Conservation (phyloP, 768 basidiomycete species). For the Mycena venus region DNA sequence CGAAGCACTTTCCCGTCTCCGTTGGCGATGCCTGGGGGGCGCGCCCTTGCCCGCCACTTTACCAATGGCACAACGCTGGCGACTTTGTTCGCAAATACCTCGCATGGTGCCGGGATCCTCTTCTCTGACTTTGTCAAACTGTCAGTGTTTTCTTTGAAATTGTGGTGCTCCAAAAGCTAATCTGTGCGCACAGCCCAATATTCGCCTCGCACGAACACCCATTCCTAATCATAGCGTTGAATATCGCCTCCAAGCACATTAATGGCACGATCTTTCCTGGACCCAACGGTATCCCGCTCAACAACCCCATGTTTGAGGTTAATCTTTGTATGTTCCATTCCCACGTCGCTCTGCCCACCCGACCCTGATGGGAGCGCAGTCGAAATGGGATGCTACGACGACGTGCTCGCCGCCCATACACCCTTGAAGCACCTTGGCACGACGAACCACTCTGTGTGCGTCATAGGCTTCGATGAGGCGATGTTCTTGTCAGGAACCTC, state of each 20-base stretch:
- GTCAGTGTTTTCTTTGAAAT: constrained; percentile 43
- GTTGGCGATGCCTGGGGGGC: constrained; percentile 33
- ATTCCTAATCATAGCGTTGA: constrained; percentile 53
- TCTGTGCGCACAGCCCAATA: constrained; percentile 36
- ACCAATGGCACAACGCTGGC: constrained; percentile 49
- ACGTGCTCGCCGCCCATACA: constrained; percentile 60
- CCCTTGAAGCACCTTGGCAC: constrained; percentile 61
- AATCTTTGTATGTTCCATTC: constrained; percentile 46
- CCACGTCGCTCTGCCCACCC: not conserved
- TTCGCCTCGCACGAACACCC: constrained; percentile 52
- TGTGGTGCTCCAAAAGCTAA: not conserved
- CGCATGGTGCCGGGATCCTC: constrained; percentile 50
- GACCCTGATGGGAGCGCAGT: constrained; percentile 33
- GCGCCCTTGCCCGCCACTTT: constrained; percentile 34
- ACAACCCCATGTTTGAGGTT: constrained; percentile 51
- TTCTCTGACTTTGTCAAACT: constrained; percentile 49
- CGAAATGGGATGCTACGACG: constrained; percentile 58
- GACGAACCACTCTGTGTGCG: constrained; percentile 45
- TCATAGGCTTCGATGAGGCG: constrained; percentile 51
- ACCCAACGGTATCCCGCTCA: constrained; percentile 44
- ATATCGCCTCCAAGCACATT: constrained; percentile 41
- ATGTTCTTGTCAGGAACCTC: constrained; percentile 44
- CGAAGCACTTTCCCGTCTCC: constrained; percentile 52
- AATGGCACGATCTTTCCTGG: constrained; percentile 38
- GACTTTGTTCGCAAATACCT: constrained; percentile 42